Evolutionary conservation across 108 stramenopile species (phyloP).

Genomic region (Cyclotella baltica): DNA sequence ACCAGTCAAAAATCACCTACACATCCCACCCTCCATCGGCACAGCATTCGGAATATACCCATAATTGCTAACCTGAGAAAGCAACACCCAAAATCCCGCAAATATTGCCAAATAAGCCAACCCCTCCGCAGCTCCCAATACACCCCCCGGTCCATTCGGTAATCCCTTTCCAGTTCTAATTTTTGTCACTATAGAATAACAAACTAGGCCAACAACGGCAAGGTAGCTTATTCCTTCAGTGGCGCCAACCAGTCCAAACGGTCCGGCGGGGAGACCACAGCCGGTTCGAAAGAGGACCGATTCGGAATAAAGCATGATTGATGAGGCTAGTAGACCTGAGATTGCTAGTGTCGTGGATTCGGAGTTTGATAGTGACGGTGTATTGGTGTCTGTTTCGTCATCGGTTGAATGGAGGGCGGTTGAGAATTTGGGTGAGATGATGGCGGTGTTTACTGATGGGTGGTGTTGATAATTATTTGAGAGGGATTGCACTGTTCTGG

Average conservation of each 20-base stretch:
- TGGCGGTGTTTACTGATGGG: no score
- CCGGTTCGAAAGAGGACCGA: conserved; percentile 73
- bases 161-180: conserved; percentile 70
- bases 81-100: conserved; percentile 70
- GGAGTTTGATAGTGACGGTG: conserved; percentile 13
- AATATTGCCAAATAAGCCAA: conserved; percentile 65
- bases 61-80: conserved; percentile 71
- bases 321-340: conserved; percentile 55
- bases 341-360: conserved; percentile 51
- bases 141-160: conserved; percentile 69
- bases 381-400: no score
- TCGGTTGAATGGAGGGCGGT: no score
- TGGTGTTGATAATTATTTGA: no score
- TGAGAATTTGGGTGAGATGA: no score
- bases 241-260: conserved; percentile 69
- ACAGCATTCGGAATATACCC: conserved; percentile 88
- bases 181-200: conserved; percentile 64
- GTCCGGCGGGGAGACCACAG: conserved; percentile 80
- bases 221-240: conserved; percentile 77
- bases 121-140: conserved; percentile 79
- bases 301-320: conserved; percentile 73
- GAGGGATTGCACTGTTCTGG: no score
- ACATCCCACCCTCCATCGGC: conserved; percentile 88
- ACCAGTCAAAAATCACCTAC: conserved; percentile 43
- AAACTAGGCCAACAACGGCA: conserved; percentile 55